These are phyloP conservation scores for Xylariaceae sp. DNA, from an alignment of 2,329 filamentous ascomycete genomes.

Conservation along the genomic window DNA sequence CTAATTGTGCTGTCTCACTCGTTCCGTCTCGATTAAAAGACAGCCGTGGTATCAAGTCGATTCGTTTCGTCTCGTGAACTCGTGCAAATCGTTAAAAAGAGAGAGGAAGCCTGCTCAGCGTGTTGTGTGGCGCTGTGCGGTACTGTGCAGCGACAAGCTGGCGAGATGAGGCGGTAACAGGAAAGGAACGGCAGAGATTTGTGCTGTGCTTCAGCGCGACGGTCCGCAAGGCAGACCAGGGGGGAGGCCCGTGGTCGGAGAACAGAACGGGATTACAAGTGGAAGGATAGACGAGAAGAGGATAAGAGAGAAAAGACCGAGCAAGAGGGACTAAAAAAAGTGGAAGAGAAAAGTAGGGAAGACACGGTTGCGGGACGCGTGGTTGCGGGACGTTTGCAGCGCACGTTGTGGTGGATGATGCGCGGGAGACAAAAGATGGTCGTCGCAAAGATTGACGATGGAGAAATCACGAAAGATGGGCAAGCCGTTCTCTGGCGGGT, in stretches of 20 bases:
- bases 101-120: not conserved
- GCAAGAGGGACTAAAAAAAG: not conserved
- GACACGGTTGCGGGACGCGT: slow-evolving; percentile 1
- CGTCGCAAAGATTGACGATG: slow-evolving; percentile 14
- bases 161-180: not conserved
- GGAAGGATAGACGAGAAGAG: not conserved
- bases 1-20: slow-evolving; percentile 10
- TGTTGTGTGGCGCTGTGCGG: too few relatives aligned
- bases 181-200: not conserved
- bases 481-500: not conserved
- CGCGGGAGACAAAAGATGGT: slow-evolving; percentile 11
- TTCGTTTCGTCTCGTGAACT: slow-evolving; percentile 20
- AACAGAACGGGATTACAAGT: not conserved
- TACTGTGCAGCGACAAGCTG: not conserved
- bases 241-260: not conserved
- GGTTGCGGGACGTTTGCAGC: slow-evolving; percentile 7
- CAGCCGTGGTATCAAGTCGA: slow-evolving; percentile 9
- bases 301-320: not conserved
- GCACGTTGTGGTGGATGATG: slow-evolving; percentile 10
- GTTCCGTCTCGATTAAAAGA: slow-evolving; percentile 6
- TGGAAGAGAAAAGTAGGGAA: not conserved
- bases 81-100: slow-evolving; percentile 19
- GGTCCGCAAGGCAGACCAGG: not conserved
- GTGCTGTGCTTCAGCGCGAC: slow-evolving; percentile 7
- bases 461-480: not conserved